Evolutionary conservation across 108 stramenopile genomes (phyloP).

Genomic region (Cyclostephanos invisitatus): DNA sequence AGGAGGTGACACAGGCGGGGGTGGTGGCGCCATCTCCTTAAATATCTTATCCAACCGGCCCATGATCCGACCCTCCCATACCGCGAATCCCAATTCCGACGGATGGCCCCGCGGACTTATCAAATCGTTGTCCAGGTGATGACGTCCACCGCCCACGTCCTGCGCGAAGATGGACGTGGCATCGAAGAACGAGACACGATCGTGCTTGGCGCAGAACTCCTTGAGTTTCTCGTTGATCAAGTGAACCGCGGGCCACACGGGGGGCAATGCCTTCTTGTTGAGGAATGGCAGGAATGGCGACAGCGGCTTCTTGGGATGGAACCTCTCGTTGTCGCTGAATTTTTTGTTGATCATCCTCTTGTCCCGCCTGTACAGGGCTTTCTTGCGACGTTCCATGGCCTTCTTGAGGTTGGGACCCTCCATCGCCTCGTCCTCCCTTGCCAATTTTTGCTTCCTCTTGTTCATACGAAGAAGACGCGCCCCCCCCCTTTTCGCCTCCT

Average conservation of each 20-base stretch:
- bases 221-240: constrained; percentile 69
- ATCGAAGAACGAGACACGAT: constrained; percentile 77
- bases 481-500: not conserved
- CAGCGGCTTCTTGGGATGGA: constrained; percentile 43
- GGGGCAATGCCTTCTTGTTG: constrained; percentile 48
- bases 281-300: constrained; percentile 44
- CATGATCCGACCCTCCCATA: constrained; percentile 55
- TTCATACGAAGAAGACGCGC: not conserved
- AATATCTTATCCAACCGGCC: constrained; percentile 25
- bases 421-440: constrained; percentile 34
- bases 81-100: constrained; percentile 56
- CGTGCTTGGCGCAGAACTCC: constrained; percentile 60
- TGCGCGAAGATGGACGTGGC: constrained; percentile 67
- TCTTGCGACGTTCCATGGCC: constrained; percentile 42
- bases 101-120: constrained; percentile 76
- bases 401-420: constrained; percentile 37
- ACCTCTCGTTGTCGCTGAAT: constrained; percentile 43
- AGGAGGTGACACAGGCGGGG: not conserved
- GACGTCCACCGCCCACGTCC: constrained; percentile 35
- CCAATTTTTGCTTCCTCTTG: constrained; percentile 28
- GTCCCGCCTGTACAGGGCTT: constrained; percentile 16
- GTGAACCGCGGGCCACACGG: constrained; percentile 74
- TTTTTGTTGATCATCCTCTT: constrained; percentile 25
- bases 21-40: not conserved
- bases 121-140: constrained; percentile 54